Conservation (phyloP, 768 basidiomycete species). For the Pleurotus pulmonarius region DNA sequence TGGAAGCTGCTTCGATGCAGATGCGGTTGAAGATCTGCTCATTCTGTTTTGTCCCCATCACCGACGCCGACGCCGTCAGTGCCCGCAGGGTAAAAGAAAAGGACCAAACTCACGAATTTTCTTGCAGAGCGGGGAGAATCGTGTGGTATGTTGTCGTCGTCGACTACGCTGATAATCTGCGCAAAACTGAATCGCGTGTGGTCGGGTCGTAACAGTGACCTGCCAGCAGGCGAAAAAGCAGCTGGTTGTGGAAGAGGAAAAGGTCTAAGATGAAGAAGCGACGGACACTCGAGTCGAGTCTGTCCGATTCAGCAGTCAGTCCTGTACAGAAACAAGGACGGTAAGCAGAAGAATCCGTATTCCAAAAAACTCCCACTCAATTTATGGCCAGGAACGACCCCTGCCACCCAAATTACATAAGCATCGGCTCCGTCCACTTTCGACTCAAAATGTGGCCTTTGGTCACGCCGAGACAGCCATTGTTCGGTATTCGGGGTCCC, state of each 20-base stretch:
- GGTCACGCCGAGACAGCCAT: neutral
- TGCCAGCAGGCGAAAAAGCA: slow-evolving; percentile 85
- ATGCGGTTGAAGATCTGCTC: slow-evolving; percentile 85
- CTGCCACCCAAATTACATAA: neutral
- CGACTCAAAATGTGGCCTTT: neutral
- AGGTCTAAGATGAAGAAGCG: slow-evolving; percentile 36
- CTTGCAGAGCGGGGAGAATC: slow-evolving; percentile 28
- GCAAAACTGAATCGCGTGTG: slow-evolving; percentile 50
- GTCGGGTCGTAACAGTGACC: slow-evolving; percentile 84
- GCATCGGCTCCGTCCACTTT: neutral
- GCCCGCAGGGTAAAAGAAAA: slow-evolving; percentile 11
- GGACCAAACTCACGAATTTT: slow-evolving; percentile 37
- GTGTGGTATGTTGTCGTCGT: slow-evolving; percentile 17
- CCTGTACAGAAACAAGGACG: slow-evolving; percentile 9
- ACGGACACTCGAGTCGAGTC: slow-evolving; percentile 7
- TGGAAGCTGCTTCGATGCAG: slow-evolving; percentile 72
- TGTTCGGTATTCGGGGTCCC: neutral
- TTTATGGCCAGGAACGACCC: slow-evolving; percentile 4
- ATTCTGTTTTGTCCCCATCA: slow-evolving; percentile 49
- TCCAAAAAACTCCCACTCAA: slow-evolving; percentile 7
- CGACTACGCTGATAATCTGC: slow-evolving; percentile 28
- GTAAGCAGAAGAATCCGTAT: neutral
- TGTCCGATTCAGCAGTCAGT: slow-evolving; percentile 4
- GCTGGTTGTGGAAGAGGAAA: slow-evolving; percentile 39
- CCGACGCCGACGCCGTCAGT: neutral